Evolutionary conservation across 2,329 filamentous ascomycete genomes (phyloP).

Genomic region (Pyrenophora seminiperda): DNA sequence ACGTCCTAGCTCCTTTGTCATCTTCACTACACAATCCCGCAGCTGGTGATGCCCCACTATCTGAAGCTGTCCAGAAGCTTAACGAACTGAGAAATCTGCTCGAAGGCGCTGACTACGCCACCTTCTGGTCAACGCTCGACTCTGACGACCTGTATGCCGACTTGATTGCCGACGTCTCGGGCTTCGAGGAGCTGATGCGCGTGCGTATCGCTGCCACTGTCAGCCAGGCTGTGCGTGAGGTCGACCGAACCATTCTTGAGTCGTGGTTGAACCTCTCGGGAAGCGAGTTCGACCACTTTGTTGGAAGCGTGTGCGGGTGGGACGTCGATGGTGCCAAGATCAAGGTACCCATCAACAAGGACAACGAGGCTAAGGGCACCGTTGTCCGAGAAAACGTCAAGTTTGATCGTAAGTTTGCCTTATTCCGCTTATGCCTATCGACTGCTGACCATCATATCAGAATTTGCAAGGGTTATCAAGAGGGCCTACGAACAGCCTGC

Average conservation of each 20-base stretch:
- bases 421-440: background rate
- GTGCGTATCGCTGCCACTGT: constrained; percentile 87
- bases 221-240: constrained; percentile 82
- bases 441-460: constrained; percentile 27
- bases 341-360: constrained; percentile 86
- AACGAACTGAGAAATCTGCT: constrained; percentile 83
- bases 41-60: constrained; percentile 69
- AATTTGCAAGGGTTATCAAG: constrained; percentile 45
- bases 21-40: constrained; percentile 55
- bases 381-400: constrained; percentile 95
- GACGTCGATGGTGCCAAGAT: constrained; percentile 70
- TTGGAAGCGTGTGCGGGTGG: constrained; percentile 73
- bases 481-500: constrained; percentile 47
- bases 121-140: constrained; percentile 93
- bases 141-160: constrained; percentile 95
- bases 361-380: constrained; percentile 87
- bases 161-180: constrained; percentile 88
- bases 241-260: constrained; percentile 57
- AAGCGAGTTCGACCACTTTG: constrained; percentile 56
- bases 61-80: constrained; percentile 90
- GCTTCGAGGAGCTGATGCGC: constrained; percentile 93
- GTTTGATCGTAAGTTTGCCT: constrained; percentile 66
- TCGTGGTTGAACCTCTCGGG: constrained; percentile 56
- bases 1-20: constrained; percentile 69
- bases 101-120: constrained; percentile 84